Evolutionary conservation across 2,329 filamentous ascomycete species (phyloP).

Genomic region (Metarhizium humberi): DNA sequence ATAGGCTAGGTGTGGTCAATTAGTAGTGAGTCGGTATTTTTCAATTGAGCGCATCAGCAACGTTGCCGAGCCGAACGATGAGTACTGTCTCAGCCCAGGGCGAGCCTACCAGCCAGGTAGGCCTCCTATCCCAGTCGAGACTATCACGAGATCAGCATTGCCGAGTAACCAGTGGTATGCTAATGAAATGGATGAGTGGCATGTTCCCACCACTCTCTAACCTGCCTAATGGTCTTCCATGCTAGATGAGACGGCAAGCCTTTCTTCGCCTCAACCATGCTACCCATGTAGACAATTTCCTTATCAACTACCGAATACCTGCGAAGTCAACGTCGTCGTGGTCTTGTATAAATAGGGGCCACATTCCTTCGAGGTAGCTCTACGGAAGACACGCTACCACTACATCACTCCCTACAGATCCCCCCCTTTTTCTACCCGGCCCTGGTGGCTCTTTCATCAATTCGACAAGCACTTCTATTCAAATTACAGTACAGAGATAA

Average conservation of each 20-base stretch:
- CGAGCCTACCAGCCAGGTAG: neutral
- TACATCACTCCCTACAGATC: neutral
- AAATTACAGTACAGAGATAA: neutral
- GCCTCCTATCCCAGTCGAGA: neutral
- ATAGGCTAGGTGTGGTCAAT: neutral
- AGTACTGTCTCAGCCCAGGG: neutral
- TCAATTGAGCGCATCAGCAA: slow-evolving; percentile 2
- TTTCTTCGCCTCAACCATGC: neutral
- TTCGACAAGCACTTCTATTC: neutral
- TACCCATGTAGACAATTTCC: neutral
- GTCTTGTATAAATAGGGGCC: neutral
- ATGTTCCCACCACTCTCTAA: slow-evolving; percentile 3
- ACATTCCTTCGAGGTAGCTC: neutral
- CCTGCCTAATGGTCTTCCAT: neutral
- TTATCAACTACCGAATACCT: neutral
- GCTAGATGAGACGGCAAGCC: neutral
- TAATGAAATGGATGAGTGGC: slow-evolving; percentile 1
- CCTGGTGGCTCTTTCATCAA: neutral
- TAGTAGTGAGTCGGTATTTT: neutral
- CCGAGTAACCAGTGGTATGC: neutral
- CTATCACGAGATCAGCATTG: neutral
- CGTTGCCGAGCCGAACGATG: slow-evolving; percentile 3
- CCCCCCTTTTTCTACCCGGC: neutral
- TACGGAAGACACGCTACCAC: neutral
- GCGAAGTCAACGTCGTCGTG: neutral